A percentile compares a stretch with the other conserved stretches of the same genome.
Evolutionary conservation across 441 rosid genomes (phyloP).

Genomic region (Syzygium syzygioides): DNA sequence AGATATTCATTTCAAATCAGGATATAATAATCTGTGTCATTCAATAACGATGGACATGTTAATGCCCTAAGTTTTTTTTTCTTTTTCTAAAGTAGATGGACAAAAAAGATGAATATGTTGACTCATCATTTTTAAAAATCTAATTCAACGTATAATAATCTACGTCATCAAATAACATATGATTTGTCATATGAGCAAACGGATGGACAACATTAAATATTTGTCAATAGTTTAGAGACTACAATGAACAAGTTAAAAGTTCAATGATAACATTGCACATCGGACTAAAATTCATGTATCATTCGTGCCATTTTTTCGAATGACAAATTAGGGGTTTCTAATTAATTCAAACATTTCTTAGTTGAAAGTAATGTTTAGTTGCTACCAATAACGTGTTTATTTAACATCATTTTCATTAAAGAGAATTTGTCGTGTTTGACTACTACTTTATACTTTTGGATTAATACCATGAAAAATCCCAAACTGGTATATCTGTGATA

Average conservation of each 20-base stretch:
- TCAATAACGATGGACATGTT: no score
- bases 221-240: rapidly evolving
- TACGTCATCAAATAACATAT: background rate
- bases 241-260: no score
- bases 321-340: background rate
- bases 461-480: no score
- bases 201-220: no score
- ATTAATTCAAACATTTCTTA: no score
- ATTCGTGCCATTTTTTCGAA: background rate
- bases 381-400: background rate
- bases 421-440: background rate
- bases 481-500: no score
- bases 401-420: no score
- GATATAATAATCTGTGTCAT: no score
- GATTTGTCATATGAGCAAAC: background rate
- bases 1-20: no score
- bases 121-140: background rate
- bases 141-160: background rate
- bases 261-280: rapidly evolving
- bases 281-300: no score
- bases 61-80: no score
- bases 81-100: no score
- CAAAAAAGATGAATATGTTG: background rate
- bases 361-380: background rate
- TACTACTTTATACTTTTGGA: background rate